Evolutionary conservation across 2,329 filamentous ascomycete genomes (phyloP).

Genomic region (Sporothrix mexicana): DNA sequence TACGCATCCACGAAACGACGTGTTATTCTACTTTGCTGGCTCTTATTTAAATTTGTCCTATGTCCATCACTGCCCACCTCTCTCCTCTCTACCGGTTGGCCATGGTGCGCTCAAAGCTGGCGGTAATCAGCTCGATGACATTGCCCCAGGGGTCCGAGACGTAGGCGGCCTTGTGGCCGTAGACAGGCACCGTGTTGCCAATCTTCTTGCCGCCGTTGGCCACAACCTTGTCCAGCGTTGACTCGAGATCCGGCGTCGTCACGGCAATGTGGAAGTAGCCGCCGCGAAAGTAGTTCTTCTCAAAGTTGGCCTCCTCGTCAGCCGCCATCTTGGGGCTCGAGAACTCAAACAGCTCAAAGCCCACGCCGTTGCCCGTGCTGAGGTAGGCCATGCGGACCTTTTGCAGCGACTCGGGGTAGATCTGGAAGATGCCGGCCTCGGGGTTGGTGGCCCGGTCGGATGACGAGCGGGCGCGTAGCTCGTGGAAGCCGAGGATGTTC

Average conservation of each 20-base stretch:
- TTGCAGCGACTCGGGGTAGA: constrained; percentile 29
- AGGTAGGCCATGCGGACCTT: constrained; percentile 29
- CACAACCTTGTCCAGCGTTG: constrained; percentile 12
- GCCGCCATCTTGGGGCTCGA: background rate
- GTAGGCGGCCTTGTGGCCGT: constrained; percentile 26
- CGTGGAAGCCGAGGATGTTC: constrained; percentile 26
- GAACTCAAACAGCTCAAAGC: constrained; percentile 33
- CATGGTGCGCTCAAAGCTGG: constrained; percentile 28
- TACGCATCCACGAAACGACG: too few species aligned
- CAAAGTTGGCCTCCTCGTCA: constrained; percentile 23
- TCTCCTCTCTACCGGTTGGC: constrained; percentile 15
- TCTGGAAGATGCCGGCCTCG: constrained; percentile 22
- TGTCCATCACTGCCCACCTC: too few species aligned
- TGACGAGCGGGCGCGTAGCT: constrained; percentile 5
- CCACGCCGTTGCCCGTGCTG: constrained; percentile 31
- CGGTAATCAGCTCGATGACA: constrained; percentile 28
- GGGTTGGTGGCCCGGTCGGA: constrained; percentile 9
- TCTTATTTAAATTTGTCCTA: too few species aligned
- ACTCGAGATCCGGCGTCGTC: constrained; percentile 18
- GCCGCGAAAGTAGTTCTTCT: constrained; percentile 28
- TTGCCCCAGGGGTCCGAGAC: constrained; percentile 32
- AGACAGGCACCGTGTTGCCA: constrained; percentile 23
- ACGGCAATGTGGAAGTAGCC: constrained; percentile 32
- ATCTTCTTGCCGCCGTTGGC: constrained; percentile 17
- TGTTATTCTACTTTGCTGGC: too few species aligned